Conservation (phyloP, 2,329 filamentous ascomycete species). For the Neoscytalidium dimidiatum region DNA sequence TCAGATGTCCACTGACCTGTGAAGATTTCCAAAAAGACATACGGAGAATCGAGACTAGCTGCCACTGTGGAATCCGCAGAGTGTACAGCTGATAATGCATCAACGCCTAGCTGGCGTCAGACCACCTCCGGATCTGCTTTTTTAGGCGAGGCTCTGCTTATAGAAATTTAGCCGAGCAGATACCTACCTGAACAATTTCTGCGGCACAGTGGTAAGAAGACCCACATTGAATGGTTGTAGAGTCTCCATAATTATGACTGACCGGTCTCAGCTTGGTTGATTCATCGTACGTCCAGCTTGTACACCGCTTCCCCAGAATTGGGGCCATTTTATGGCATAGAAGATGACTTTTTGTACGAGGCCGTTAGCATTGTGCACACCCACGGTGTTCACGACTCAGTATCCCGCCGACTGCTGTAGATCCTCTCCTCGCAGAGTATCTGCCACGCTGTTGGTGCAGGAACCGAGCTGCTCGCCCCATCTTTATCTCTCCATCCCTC, state of each 20-base stretch:
- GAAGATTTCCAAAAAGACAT: too few relatives aligned
- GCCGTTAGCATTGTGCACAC: too few relatives aligned
- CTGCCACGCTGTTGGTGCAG: neutral
- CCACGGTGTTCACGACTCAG: neutral
- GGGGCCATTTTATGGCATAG: too few relatives aligned
- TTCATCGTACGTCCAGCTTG: neutral
- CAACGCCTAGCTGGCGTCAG: too few relatives aligned
- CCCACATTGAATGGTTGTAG: neutral
- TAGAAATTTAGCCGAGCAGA: neutral
- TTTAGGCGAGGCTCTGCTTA: neutral
- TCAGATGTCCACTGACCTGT: too few relatives aligned
- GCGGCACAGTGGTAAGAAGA: neutral
- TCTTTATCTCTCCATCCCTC: too few relatives aligned
- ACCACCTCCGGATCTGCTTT: too few relatives aligned
- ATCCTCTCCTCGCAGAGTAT: neutral
- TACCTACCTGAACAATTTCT: neutral
- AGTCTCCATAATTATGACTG: neutral
- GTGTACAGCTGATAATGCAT: too few relatives aligned
- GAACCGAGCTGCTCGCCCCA: conserved; percentile 8
- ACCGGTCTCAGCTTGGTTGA: neutral
- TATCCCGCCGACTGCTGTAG: neutral
- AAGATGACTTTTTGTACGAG: too few relatives aligned
- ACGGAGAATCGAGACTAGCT: too few relatives aligned
- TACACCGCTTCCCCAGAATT: too few relatives aligned
- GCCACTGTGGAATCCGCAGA: too few relatives aligned